Percentiles rank a stretch among this genome's conserved stretches.
Conservation (phyloP, 108 stramenopile genomes). For the Skeletonema marinoi region DNA sequence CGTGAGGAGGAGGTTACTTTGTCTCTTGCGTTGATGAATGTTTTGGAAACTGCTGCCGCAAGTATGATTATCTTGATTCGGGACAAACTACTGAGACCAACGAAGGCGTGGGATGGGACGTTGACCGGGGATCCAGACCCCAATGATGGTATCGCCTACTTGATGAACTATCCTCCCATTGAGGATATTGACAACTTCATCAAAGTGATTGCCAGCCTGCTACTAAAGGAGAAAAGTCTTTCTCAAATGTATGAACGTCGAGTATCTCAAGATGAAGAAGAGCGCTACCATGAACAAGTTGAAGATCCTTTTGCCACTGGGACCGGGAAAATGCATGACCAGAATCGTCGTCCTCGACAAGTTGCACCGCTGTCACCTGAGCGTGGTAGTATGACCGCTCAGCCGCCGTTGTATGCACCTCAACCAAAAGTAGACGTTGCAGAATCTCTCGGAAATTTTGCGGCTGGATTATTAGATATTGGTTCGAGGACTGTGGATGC, state of each 20-base stretch:
- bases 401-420: neutral
- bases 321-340: neutral
- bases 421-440: neutral
- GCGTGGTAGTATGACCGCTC: neutral
- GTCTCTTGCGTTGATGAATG: conserved; percentile 53
- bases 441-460: neutral
- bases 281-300: conserved; percentile 33
- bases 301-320: conserved; percentile 22
- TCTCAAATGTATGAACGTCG: conserved; percentile 26
- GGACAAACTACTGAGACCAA: conserved; percentile 44
- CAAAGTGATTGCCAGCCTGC: conserved; percentile 37
- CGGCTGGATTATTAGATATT: neutral
- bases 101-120: conserved; percentile 26
- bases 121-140: conserved; percentile 44
- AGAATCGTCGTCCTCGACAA: neutral
- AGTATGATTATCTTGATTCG: conserved; percentile 64
- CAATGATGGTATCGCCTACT: conserved; percentile 46
- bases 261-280: conserved; percentile 37
- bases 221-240: conserved; percentile 44
- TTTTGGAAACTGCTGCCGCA: conserved; percentile 69
- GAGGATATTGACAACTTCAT: conserved; percentile 51
- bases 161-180: conserved; percentile 77
- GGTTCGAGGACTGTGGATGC: conserved; percentile 63
- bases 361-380: neutral
- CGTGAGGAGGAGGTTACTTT: conserved; percentile 26